These are phyloP conservation scores for Penstemon eatonii DNA, from an alignment of 257 asterid genomes.

Conservation along the genomic window DNA sequence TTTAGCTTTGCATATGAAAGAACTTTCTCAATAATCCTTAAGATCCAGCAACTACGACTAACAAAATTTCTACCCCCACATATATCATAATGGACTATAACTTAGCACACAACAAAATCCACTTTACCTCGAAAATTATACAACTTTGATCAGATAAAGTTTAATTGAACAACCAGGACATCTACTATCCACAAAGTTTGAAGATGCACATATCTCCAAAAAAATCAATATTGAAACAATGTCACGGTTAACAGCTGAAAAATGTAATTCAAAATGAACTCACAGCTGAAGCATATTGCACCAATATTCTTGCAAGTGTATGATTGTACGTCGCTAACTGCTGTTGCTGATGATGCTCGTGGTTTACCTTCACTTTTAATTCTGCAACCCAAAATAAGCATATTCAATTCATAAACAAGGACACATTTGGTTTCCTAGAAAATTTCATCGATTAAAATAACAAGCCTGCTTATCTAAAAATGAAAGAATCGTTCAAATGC, in stretches of 20 bases:
- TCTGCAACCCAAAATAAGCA: conserved; percentile 45
- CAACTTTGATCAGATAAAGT: conserved; percentile 4
- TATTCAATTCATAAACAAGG: conserved; percentile 19
- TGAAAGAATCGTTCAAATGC: too few species aligned
- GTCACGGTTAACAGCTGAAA: neutral
- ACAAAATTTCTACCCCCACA: neutral
- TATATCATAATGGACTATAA: neutral
- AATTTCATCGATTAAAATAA: neutral
- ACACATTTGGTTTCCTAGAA: neutral
- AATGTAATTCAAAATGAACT: conserved; percentile 34
- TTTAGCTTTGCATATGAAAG: neutral
- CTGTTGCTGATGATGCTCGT: conserved; percentile 41
- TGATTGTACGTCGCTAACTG: conserved; percentile 53
- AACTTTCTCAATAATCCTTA: conserved; percentile 14
- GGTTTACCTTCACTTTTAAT: conserved; percentile 52
- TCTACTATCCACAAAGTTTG: neutral
- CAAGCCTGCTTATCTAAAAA: neutral
- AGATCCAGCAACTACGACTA: conserved; percentile 5
- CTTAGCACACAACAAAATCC: conserved; percentile 7
- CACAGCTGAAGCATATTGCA: conserved; percentile 96
- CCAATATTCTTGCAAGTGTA: conserved; percentile 79
- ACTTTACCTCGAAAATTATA: conserved; percentile 1
- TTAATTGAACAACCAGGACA: neutral
- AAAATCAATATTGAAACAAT: conserved; percentile 2
- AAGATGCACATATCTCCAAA: neutral